Percentiles rank a stretch among this genome's conserved stretches.
Conservation (phyloP, 1,284 basidiomycete genomes). For the Ganoderma meredithae region DNA sequence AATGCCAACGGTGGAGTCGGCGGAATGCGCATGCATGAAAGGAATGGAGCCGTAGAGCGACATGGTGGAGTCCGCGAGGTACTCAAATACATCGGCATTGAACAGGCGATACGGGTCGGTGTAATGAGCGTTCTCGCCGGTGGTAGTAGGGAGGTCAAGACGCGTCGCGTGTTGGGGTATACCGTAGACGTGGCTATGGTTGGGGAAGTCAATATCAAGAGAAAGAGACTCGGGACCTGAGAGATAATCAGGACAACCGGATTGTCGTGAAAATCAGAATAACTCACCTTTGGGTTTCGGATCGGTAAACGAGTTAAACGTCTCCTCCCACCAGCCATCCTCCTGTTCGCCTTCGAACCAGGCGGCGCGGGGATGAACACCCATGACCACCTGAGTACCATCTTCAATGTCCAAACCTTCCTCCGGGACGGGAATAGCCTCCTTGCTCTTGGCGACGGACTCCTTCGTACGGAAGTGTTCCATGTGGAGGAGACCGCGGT, state of each 20-base stretch:
- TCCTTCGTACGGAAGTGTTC: slow-evolving; percentile 92
- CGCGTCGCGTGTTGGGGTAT: slow-evolving; percentile 97
- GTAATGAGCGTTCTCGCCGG: slow-evolving; percentile 74
- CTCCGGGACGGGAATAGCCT: slow-evolving; percentile 46
- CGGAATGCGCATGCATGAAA: slow-evolving; percentile 91
- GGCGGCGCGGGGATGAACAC: slow-evolving; percentile 57
- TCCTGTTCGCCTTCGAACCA: slow-evolving; percentile 91
- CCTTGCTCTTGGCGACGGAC: slow-evolving; percentile 45
- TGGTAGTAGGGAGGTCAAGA: slow-evolving; percentile 87
- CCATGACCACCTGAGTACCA: slow-evolving; percentile 59
- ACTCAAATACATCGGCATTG: slow-evolving; percentile 98
- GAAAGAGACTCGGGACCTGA: slow-evolving; percentile 93
- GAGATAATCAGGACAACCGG: neutral
- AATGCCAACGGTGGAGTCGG: slow-evolving; percentile 86
- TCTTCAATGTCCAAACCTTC: slow-evolving; percentile 49
- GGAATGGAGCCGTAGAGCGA: slow-evolving; percentile 94
- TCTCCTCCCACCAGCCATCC: slow-evolving; percentile 91
- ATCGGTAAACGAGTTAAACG: slow-evolving; percentile 87
- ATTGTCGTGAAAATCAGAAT: slow-evolving; percentile 4
- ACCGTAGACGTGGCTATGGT: slow-evolving; percentile 90
- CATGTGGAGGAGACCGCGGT: slow-evolving; percentile 92
- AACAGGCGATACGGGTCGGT: slow-evolving; percentile 94
- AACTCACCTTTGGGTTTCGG: slow-evolving; percentile 90
- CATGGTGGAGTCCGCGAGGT: slow-evolving; percentile 90
- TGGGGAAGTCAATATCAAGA: slow-evolving; percentile 93